Conservation (phyloP, 176 grass and related monocot species). For the Aechmea fasciata region DNA sequence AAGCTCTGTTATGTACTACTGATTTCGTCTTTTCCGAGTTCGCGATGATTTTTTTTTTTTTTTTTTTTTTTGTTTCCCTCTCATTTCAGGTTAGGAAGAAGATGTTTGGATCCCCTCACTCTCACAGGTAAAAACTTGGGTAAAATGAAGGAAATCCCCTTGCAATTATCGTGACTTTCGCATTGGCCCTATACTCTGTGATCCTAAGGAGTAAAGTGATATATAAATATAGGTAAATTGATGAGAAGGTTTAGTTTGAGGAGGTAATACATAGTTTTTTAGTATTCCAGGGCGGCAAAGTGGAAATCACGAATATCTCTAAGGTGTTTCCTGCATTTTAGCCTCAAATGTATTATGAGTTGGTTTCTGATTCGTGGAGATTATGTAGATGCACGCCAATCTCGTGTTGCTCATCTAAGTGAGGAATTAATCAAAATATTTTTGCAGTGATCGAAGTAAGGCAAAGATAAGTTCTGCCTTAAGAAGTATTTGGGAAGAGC, state of each 20-base stretch:
- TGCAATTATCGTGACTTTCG: too few species aligned
- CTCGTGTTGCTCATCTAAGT: neutral
- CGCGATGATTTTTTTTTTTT: neutral
- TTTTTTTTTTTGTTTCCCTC: neutral
- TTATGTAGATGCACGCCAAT: too few species aligned
- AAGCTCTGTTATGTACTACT: constrained; percentile 19
- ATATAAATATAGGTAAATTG: too few species aligned
- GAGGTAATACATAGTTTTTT: too few species aligned
- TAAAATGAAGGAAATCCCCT: neutral
- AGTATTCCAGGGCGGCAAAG: too few species aligned
- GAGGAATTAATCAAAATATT: constrained; percentile 3
- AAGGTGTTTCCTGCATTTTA: too few species aligned
- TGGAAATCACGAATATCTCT: too few species aligned
- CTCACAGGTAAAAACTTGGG: constrained; percentile 42
- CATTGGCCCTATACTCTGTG: too few species aligned
- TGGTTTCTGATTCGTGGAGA: too few species aligned
- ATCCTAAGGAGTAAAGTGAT: too few species aligned
- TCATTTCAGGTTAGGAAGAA: constrained; percentile 69
- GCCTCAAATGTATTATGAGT: too few species aligned
- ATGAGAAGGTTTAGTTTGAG: too few species aligned
- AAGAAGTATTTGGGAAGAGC: constrained; percentile 49
- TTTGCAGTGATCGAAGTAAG: constrained; percentile 50
- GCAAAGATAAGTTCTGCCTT: constrained; percentile 54
- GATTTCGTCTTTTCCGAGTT: neutral
- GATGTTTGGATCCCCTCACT: constrained; percentile 45